Evolutionary conservation across 805 yeast species (phyloP), one percentile per base, ranked within the genome.

Genomic region (Starmerella floris): DNA sequence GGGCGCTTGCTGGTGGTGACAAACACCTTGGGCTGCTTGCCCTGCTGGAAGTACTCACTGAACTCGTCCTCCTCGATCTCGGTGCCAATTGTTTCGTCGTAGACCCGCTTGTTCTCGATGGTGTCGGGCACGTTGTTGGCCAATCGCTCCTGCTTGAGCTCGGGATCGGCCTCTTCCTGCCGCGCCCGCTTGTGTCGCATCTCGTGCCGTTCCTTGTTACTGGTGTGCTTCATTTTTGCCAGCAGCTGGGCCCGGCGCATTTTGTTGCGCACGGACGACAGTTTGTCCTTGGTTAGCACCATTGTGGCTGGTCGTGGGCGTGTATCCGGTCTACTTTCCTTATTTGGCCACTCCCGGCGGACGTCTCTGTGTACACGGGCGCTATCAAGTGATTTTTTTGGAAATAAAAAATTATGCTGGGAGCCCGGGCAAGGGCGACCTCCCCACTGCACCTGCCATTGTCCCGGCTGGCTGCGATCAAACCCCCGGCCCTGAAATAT

Each of bases 1-100:
- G 97, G 95, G 53, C 76, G 70, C 31, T 83, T 83, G 61, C 77
- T 84, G 6, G 98, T 91, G 6, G 98, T 91, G 42, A 91, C 65
- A 43, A 91, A 68, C 36, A 91, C 81, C 61, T 91, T 91, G 36
- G 98, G 97, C 40, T 77, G 76, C 48, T 68, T 60, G 35, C 69
- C 68, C 20, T 65, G 64, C 20, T 42, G 43, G 56, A 79, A 80
- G 56, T 77, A 77, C 25, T 62, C 59, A 30, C 67, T 71, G 58
- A 82, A 82, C 54, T 64, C 67, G 46, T 77, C 70, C 6, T 66
- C 71, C 37, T 69, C 72, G 5, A 62, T 52, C 35, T 60, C 65
- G 15, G 60, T 56, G 22, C 59, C 61, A 16, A 83, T 78, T 1
- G 95, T 82, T 60, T 87, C 95, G 59, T 85, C 96, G 52, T 62